Conservation (phyloP, 345 rosid species). For the Syzygium jambos region DNA sequence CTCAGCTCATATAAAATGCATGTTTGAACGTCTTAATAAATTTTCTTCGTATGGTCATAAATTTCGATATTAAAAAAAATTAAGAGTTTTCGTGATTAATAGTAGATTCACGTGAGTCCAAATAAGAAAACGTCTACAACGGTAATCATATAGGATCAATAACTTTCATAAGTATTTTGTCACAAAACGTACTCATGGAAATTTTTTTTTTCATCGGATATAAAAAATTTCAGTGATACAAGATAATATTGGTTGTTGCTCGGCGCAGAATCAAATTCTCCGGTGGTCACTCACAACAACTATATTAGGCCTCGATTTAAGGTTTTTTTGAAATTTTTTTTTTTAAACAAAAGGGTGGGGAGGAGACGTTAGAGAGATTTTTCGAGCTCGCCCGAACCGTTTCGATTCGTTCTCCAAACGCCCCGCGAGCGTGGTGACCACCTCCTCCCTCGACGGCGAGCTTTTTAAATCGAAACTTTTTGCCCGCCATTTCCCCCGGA, state of each 20-base stretch:
- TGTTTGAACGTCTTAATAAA: background rate
- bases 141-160: background rate
- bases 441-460: background rate
- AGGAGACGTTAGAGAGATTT: background rate
- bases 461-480: background rate
- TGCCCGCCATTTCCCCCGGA: constrained; percentile 1
- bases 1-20: background rate
- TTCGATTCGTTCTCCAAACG: background rate
- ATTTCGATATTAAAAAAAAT: background rate
- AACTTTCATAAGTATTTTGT: background rate
- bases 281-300: too few species aligned
- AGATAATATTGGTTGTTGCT: background rate
- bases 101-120: rapidly evolving
- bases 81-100: background rate
- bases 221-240: background rate
- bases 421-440: background rate
- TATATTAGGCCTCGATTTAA: too few species aligned
- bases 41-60: background rate
- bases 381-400: background rate
- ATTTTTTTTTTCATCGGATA: background rate
- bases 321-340: too few species aligned
- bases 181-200: background rate
- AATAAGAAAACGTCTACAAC: background rate
- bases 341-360: background rate
- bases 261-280: background rate